Conservation (phyloP, 2,329 filamentous ascomycete genomes). For the Fusarium cicatricum region DNA sequence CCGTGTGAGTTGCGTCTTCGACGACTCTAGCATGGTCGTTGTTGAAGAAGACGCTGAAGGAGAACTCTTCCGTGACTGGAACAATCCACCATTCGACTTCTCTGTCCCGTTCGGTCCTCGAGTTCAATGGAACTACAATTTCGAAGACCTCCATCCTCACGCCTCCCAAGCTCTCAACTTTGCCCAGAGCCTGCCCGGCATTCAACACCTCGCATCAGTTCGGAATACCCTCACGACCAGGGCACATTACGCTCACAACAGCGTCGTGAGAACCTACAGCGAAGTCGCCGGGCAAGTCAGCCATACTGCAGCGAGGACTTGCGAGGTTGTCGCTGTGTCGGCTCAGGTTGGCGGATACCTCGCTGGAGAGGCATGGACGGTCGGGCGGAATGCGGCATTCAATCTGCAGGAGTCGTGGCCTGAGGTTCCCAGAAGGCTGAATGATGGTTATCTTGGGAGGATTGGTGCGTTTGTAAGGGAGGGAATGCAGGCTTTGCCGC, state of each 20-base stretch:
- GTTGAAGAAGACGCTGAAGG: constrained; percentile 5
- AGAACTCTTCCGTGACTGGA: constrained; percentile 1
- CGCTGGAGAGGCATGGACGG: constrained; percentile 2
- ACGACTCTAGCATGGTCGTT: neutral
- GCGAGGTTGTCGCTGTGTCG: constrained; percentile 6
- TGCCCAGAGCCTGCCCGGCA: neutral
- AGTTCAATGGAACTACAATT: neutral
- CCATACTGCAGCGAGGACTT: neutral
- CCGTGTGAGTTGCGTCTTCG: neutral
- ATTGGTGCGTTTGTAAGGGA: constrained; percentile 14
- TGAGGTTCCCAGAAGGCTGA: neutral
- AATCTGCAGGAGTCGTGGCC: constrained; percentile 14
- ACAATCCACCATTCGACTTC: constrained; percentile 6
- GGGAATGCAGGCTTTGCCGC: constrained; percentile 16
- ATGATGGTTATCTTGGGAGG: neutral
- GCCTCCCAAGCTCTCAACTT: neutral
- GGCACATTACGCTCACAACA: neutral
- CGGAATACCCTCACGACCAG: neutral
- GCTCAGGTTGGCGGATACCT: constrained; percentile 8
- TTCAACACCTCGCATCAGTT: neutral
- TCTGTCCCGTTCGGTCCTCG: constrained; percentile 9
- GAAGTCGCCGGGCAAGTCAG: neutral
- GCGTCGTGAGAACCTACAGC: constrained; percentile 11
- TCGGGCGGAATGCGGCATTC: neutral
- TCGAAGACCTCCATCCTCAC: constrained; percentile 2